These are phyloP conservation scores for Fusarium irregulare DNA, from an alignment of 2,329 filamentous ascomycete genomes.

Conservation along the genomic window DNA sequence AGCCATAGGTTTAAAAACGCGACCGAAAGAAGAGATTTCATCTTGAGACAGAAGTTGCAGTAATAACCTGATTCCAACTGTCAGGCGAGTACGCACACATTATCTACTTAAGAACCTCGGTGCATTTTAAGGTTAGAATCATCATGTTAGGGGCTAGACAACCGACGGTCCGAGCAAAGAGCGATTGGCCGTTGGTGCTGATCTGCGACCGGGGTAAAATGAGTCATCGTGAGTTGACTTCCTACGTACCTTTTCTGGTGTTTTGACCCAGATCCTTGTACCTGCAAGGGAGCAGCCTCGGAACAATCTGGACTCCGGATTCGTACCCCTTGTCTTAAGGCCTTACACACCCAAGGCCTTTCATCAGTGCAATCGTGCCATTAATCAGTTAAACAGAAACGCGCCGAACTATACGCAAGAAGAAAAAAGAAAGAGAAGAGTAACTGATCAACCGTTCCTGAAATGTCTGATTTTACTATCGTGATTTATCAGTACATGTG, in stretches of 20 bases:
- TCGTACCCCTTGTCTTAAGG: background rate
- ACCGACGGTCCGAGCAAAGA: background rate
- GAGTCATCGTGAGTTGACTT: background rate
- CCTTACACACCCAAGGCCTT: background rate
- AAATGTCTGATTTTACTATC: background rate
- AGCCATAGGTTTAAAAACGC: background rate
- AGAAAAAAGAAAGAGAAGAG: fast-evolving
- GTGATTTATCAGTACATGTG: background rate
- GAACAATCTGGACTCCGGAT: too few species aligned
- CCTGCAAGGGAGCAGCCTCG: fast-evolving
- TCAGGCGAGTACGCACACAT: too few species aligned
- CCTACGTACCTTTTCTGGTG: too few species aligned
- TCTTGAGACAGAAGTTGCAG: background rate
- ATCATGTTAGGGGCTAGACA: background rate
- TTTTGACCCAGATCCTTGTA: too few species aligned
- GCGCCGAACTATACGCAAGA: background rate
- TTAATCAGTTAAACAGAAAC: background rate
- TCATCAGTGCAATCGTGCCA: background rate
- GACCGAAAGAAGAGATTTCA: background rate
- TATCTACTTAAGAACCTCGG: too few species aligned
- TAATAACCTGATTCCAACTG: too few species aligned
- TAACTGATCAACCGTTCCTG: background rate
- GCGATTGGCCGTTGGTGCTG: background rate
- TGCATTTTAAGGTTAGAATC: background rate
- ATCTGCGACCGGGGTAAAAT: background rate